Percentiles rank a stretch among this genome's conserved stretches.
phyloP scores from a whole-genome alignment of 1,284 basidiomycete species.

The Ceraceosorus bombacis region DNA sequence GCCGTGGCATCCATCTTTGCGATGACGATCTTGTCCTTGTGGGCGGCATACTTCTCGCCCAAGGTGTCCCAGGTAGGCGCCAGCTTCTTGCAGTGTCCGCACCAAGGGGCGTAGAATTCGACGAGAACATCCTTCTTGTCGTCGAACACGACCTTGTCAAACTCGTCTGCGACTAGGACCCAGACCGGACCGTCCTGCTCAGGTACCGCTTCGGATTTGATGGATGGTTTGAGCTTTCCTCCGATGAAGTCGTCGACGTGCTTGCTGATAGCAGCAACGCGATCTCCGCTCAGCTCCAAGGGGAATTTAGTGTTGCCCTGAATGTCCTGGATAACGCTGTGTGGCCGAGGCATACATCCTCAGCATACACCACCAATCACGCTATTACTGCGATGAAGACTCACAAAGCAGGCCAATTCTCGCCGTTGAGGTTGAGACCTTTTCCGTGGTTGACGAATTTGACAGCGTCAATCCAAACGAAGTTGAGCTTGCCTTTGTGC shows the following conservation, averaged over 20 bases:
- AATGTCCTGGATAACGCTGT: constrained; percentile 73
- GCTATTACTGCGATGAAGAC: neutral
- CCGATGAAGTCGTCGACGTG: constrained; percentile 64
- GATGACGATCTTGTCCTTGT: constrained; percentile 73
- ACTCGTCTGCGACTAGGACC: constrained; percentile 79
- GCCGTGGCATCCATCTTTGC: constrained; percentile 88
- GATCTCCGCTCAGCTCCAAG: constrained; percentile 61
- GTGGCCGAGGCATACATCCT: neutral
- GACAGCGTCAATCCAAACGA: constrained; percentile 95
- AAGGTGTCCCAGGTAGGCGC: constrained; percentile 89
- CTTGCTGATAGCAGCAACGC: constrained; percentile 51
- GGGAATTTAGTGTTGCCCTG: constrained; percentile 81
- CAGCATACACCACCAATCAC: neutral
- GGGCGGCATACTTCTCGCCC: constrained; percentile 67
- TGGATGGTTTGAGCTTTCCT: constrained; percentile 69
- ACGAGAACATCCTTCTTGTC: constrained; percentile 87
- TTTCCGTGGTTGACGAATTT: constrained; percentile 92
- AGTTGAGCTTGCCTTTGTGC: constrained; percentile 83
- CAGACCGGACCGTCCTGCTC: constrained; percentile 75
- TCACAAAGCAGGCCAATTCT: constrained; percentile 76
- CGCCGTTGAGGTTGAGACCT: constrained; percentile 71
- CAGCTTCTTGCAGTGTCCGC: constrained; percentile 75
- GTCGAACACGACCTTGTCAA: constrained; percentile 72
- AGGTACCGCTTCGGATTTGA: constrained; percentile 85
- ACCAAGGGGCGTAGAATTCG: constrained; percentile 94